These are phyloP conservation scores for Sporisorium exsertum DNA, from an alignment of 1,284 basidiomycete species.

Conservation along the genomic window DNA sequence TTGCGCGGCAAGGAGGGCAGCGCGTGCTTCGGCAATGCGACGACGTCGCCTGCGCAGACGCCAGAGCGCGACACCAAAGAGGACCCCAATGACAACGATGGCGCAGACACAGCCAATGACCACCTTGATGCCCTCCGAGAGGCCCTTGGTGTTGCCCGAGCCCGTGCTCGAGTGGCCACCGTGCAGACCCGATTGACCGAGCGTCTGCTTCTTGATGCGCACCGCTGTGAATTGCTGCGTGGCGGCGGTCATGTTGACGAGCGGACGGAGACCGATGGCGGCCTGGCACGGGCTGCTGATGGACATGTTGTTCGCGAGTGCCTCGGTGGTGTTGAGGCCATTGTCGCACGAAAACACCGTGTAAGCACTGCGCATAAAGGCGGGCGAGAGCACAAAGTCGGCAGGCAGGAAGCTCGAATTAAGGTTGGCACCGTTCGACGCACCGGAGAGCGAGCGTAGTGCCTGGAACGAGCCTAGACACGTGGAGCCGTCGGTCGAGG, in stretches of 20 bases:
- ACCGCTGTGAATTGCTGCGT: slow-evolving; percentile 58
- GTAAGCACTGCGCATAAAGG: slow-evolving; percentile 63
- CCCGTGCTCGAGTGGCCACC: slow-evolving; percentile 21
- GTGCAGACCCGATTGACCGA: slow-evolving; percentile 48
- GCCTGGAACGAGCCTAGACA: slow-evolving; percentile 65
- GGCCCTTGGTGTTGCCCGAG: slow-evolving; percentile 41
- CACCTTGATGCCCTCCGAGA: slow-evolving; percentile 59
- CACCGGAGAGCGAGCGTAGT: slow-evolving; percentile 35
- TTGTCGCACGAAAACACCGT: slow-evolving; percentile 58
- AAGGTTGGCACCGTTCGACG: slow-evolving; percentile 33
- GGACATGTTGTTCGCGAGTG: slow-evolving; percentile 25
- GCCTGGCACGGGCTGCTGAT: slow-evolving; percentile 48
- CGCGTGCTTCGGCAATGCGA: slow-evolving; percentile 41
- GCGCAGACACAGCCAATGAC: slow-evolving; percentile 57
- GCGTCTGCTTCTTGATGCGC: slow-evolving; percentile 55
- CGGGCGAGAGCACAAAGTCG: slow-evolving; percentile 59
- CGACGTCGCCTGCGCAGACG: slow-evolving; percentile 40
- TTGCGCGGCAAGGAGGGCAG: slow-evolving; percentile 27
- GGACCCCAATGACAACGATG: slow-evolving; percentile 48
- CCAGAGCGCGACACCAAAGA: slow-evolving; percentile 55
- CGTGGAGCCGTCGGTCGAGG: slow-evolving; percentile 24
- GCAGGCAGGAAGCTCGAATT: slow-evolving; percentile 49
- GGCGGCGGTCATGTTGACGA: slow-evolving; percentile 53
- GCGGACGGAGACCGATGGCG: slow-evolving; percentile 48
- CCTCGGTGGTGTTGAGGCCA: slow-evolving; percentile 29